These are phyloP conservation scores for Cladosporium sp. DNA, from an alignment of 2,329 filamentous ascomycete genomes.

Conservation along the genomic window DNA sequence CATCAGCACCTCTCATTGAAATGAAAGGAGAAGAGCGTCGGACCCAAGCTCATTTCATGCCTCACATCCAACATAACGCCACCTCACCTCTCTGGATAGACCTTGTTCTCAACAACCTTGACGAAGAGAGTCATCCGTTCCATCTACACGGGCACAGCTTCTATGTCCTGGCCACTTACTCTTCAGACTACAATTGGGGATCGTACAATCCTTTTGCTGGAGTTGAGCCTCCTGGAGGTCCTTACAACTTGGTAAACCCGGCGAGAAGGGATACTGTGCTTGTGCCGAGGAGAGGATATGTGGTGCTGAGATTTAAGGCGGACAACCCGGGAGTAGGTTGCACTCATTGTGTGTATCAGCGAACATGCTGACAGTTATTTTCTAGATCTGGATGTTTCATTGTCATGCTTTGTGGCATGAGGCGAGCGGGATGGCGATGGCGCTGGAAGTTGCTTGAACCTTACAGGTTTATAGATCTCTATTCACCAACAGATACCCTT, in stretches of 20 bases:
- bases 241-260: slow-evolving; percentile 16
- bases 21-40: too few relatives aligned
- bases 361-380: too few relatives aligned
- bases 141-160: slow-evolving; percentile 38
- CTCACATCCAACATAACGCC: slow-evolving; percentile 23
- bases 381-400: slow-evolving; percentile 35
- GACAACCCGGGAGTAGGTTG: slow-evolving; percentile 30
- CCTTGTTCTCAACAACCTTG: slow-evolving; percentile 48
- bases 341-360: too few relatives aligned
- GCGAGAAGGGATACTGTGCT: slow-evolving; percentile 34
- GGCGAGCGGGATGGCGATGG: slow-evolving; percentile 21
- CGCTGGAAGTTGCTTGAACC: slow-evolving; percentile 16
- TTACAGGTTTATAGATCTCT: too few relatives aligned
- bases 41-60: slow-evolving; percentile 32
- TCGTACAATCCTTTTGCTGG: slow-evolving; percentile 22
- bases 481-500: too few relatives aligned
- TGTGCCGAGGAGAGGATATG: slow-evolving; percentile 34
- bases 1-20: slow-evolving; percentile 27
- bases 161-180: slow-evolving; percentile 24
- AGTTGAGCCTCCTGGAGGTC: slow-evolving; percentile 20
- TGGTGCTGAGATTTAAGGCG: slow-evolving; percentile 32
- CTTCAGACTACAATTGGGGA: slow-evolving; percentile 21
- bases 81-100: slow-evolving; percentile 39
- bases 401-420: slow-evolving; percentile 36
- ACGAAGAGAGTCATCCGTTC: slow-evolving; percentile 49